phyloP scores from a whole-genome alignment of 768 basidiomycete species.

The Lactarius quietus region DNA sequence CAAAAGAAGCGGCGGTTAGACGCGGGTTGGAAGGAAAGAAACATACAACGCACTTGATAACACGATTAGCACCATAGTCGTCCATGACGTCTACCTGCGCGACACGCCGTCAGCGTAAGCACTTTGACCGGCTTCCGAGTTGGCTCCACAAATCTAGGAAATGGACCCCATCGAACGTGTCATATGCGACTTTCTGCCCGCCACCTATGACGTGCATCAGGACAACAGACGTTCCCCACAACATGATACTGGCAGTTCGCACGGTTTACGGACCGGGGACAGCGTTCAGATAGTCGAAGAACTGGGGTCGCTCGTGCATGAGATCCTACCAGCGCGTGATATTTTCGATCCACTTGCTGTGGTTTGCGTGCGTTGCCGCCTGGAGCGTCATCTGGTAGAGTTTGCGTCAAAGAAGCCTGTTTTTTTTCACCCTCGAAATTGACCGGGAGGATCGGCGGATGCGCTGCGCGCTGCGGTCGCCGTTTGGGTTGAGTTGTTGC shows the following conservation, averaged over 20 bases:
- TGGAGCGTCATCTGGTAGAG: constrained; percentile 70
- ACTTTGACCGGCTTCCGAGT: too few relatives aligned
- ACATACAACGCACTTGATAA: constrained; percentile 91
- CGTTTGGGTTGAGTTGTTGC: constrained; percentile 35
- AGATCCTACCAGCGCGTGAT: constrained; percentile 87
- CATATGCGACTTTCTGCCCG: constrained; percentile 82
- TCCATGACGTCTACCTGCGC: too few relatives aligned
- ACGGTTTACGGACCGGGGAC: constrained; percentile 57
- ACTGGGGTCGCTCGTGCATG: constrained; percentile 76
- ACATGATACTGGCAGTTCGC: constrained; percentile 62
- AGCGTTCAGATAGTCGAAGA: constrained; percentile 93
- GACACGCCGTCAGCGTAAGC: constrained; percentile 82
- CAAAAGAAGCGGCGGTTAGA: constrained; percentile 38
- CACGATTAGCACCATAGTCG: constrained; percentile 94
- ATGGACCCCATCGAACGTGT: too few relatives aligned
- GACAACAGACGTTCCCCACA: neutral
- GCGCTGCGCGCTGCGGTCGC: constrained; percentile 37
- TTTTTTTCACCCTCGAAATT: too few relatives aligned
- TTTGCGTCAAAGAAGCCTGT: too few relatives aligned
- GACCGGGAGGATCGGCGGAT: constrained; percentile 32
- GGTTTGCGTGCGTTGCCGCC: constrained; percentile 78
- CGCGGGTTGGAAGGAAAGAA: too few relatives aligned
- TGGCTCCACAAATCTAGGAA: constrained; percentile 77
- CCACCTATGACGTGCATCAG: constrained; percentile 59
- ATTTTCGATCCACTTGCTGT: constrained; percentile 92